A percentile compares a stretch with the other conserved stretches of the same genome.
Evolutionary conservation across 768 basidiomycete genomes (phyloP).

Genomic region (Tylopilus intermedius): DNA sequence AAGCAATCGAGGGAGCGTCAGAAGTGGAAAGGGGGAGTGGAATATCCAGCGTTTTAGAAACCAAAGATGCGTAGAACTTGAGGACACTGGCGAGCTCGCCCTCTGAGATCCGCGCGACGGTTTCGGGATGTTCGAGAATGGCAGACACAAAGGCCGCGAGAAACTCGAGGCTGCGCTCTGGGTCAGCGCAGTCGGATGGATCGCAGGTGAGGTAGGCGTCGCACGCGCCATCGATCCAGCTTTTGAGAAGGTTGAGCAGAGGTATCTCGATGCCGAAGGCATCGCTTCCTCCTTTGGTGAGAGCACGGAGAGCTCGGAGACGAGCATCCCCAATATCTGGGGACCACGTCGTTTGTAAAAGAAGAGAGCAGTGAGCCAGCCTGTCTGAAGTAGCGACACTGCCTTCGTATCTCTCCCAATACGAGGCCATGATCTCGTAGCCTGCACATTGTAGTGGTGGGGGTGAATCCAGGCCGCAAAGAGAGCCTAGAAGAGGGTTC

Average conservation of each 20-base stretch:
- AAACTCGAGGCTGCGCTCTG: conserved; percentile 59
- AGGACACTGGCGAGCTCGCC: conserved; percentile 53
- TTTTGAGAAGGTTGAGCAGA: conserved; percentile 50
- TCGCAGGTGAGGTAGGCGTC: conserved; percentile 39
- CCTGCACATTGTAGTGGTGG: conserved; percentile 59
- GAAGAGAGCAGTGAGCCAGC: conserved; percentile 59
- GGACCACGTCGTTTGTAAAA: conserved; percentile 52
- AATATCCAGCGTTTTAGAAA: conserved; percentile 48
- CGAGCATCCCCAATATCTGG: conserved; percentile 68
- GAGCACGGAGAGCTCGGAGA: conserved; percentile 60
- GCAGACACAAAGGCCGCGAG: conserved; percentile 55
- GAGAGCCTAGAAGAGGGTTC: conserved; percentile 53
- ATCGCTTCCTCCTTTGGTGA: conserved; percentile 58
- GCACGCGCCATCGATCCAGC: conserved; percentile 67
- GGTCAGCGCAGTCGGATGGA: conserved; percentile 45
- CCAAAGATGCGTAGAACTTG: conserved; percentile 53
- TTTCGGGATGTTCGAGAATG: conserved; percentile 47
- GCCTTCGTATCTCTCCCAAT: conserved; percentile 56
- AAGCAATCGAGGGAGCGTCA: conserved; percentile 18
- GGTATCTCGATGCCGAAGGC: conserved; percentile 60
- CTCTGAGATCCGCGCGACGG: conserved; percentile 57
- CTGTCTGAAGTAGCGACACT: conserved; percentile 52
- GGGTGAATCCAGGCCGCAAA: conserved; percentile 55
- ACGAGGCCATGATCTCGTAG: conserved; percentile 67
- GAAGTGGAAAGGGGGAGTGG: conserved; percentile 17